Conservation (phyloP, 2,329 filamentous ascomycete species). For the Neofusicoccum cordaticola region DNA sequence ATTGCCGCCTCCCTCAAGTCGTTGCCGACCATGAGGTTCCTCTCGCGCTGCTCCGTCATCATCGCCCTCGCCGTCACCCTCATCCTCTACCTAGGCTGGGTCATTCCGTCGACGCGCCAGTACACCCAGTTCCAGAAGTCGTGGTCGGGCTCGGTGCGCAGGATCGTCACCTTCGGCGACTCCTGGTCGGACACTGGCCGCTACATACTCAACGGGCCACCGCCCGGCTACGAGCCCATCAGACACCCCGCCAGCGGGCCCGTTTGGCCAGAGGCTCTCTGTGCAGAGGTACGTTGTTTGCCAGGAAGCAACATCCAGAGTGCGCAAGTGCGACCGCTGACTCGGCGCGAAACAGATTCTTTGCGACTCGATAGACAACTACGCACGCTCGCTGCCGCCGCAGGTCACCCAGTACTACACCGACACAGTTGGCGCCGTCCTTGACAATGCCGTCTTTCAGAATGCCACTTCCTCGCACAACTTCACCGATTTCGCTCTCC, state of each 20-base stretch:
- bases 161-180: conserved; percentile 39
- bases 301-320: neutral
- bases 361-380: conserved; percentile 19
- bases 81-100: conserved; percentile 33
- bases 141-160: conserved; percentile 22
- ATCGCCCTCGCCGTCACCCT: conserved; percentile 26
- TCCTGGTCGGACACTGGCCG: conserved; percentile 39
- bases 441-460: conserved; percentile 18
- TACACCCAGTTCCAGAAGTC: conserved; percentile 27
- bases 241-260: conserved; percentile 33
- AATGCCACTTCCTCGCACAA: conserved; percentile 18
- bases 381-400: conserved; percentile 17
- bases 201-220: conserved; percentile 34
- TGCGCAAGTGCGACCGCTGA: conserved; percentile 22
- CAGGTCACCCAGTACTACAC: conserved; percentile 18
- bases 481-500: conserved; percentile 19
- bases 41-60: conserved; percentile 31
- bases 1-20: neutral
- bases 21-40: conserved; percentile 29
- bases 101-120: conserved; percentile 28
- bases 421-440: conserved; percentile 16
- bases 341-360: conserved; percentile 17
- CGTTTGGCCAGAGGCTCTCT: conserved; percentile 37
- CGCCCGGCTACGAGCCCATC: conserved; percentile 22
- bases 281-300: conserved; percentile 30